Evolutionary conservation across 441 rosid species (phyloP).

Genomic region (Syzygium syzygioides): DNA sequence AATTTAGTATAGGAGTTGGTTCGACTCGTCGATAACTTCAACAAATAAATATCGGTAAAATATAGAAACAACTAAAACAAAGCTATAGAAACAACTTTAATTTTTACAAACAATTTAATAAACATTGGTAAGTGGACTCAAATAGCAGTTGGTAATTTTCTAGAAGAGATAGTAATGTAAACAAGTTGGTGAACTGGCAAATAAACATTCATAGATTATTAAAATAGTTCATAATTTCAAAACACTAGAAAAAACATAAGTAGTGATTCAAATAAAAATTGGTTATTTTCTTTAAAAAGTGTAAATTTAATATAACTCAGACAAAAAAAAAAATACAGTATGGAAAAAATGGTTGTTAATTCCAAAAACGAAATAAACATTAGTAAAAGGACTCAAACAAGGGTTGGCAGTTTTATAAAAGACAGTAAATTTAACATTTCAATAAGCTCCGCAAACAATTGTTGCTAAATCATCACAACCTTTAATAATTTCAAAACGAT

Average conservation of each 20-base stretch:
- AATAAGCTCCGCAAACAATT: too few relatives aligned
- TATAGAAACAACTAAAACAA: neutral
- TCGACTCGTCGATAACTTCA: accelerated
- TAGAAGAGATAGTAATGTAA: neutral
- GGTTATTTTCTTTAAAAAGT: neutral
- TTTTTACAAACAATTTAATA: accelerated
- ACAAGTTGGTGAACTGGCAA: neutral
- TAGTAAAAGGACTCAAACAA: too few relatives aligned
- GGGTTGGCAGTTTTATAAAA: too few relatives aligned
- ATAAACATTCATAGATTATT: neutral
- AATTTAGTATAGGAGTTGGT: neutral
- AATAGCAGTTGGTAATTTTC: neutral
- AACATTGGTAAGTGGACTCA: neutral
- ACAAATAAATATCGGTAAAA: neutral
- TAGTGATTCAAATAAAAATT: neutral
- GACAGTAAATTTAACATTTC: too few relatives aligned
- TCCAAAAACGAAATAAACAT: neutral
- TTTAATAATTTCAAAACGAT: too few relatives aligned
- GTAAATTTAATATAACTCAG: neutral
- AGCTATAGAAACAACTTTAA: accelerated
- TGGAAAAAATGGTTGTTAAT: neutral
- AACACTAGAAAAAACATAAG: neutral
- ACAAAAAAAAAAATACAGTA: neutral
- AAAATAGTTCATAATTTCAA: neutral
- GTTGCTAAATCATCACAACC: too few relatives aligned